These are phyloP conservation scores for Pleurotus eryngii DNA, from an alignment of 768 basidiomycete genomes.

Conservation along the genomic window DNA sequence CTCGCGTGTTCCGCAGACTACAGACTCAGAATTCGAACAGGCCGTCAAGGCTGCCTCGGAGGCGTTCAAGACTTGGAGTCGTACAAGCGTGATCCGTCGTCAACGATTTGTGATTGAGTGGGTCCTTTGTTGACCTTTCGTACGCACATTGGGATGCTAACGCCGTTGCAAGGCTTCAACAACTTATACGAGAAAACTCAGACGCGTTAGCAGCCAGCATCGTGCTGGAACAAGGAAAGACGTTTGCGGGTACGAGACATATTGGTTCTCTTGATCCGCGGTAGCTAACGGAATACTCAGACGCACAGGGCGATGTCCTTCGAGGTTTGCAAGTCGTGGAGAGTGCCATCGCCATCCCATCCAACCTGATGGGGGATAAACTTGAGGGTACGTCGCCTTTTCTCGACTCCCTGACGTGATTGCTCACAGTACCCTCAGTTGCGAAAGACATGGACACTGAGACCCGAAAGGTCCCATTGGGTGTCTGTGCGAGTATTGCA, in stretches of 20 bases:
- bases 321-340: conserved; percentile 91
- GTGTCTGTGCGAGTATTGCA: conserved; percentile 79
- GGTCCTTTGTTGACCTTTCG: conserved; percentile 22
- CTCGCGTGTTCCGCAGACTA: conserved; percentile 88
- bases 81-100: conserved; percentile 77
- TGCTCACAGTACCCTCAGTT: conserved; percentile 38
- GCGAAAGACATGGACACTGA: conserved; percentile 97
- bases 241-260: conserved; percentile 61
- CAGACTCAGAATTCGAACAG: conserved; percentile 71
- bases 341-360: conserved; percentile 76
- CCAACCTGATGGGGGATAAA: conserved; percentile 85
- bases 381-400: conserved; percentile 66
- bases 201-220: conserved; percentile 87
- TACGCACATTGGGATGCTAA: neutral
- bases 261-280: conserved; percentile 8
- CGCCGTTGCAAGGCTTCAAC: conserved; percentile 63
- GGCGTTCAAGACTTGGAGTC: conserved; percentile 89
- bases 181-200: conserved; percentile 78
- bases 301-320: conserved; percentile 93
- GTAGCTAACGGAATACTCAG: conserved; percentile 30
- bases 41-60: conserved; percentile 81
- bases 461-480: conserved; percentile 77
- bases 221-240: conserved; percentile 96
- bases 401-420: conserved; percentile 1
- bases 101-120: conserved; percentile 90